Evolutionary conservation across 176 grass and related monocot species (phyloP).

Genomic region (Microstegium vimineum): DNA sequence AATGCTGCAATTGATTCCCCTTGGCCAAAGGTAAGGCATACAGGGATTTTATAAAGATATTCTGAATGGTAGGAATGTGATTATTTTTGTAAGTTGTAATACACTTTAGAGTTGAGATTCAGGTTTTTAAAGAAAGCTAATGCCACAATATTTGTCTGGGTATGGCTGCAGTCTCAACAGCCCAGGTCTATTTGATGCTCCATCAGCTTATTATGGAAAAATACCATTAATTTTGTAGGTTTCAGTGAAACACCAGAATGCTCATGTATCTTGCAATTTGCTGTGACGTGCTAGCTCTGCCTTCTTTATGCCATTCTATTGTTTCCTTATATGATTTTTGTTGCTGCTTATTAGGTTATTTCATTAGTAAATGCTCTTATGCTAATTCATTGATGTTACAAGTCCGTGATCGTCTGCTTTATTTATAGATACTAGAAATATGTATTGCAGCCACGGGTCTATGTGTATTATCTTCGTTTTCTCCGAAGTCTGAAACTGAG

Average conservation of each 20-base stretch:
- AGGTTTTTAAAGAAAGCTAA: neutral
- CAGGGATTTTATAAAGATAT: neutral
- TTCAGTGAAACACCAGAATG: too few relatives aligned
- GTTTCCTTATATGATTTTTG: neutral
- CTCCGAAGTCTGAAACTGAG: neutral
- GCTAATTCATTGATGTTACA: neutral
- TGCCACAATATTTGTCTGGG: neutral
- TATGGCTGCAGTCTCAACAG: neutral
- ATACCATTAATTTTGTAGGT: too few relatives aligned
- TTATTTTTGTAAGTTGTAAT: constrained; percentile 2
- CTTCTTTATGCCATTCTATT: neutral
- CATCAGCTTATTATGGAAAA: neutral
- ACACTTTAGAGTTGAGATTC: neutral
- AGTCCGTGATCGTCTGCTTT: neutral
- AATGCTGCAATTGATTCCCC: too few relatives aligned
- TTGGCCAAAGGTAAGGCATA: too few relatives aligned
- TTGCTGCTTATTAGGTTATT: neutral
- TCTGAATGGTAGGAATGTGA: neutral
- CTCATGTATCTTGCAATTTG: neutral
- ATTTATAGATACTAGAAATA: neutral
- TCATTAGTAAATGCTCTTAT: neutral
- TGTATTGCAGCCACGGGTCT: neutral
- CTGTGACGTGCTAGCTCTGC: neutral
- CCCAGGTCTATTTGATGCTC: neutral
- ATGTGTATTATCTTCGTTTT: neutral